Base-by-base conservation (phyloP, 2,329 filamentous ascomycete genomes). In the Penicillium concentricum region DNA sequence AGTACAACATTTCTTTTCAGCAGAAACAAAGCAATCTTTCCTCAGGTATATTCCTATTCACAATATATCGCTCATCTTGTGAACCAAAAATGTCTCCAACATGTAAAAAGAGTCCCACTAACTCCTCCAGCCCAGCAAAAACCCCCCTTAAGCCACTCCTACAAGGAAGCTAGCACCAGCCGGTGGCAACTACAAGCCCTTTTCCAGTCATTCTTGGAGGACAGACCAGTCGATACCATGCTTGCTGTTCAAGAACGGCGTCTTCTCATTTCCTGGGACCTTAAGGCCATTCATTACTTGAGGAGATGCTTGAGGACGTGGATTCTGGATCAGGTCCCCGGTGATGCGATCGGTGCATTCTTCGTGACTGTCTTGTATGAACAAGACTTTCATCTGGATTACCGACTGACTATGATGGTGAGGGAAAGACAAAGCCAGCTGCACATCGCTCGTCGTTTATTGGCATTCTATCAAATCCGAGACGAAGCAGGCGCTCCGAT, bases 281-380 rank as follows among this genome's bases (percentile, higher is more conserved):
- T 56, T 20, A 39, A 39, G 15, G 39, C 39, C 20, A 45, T 56
- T 16, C 24, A 37, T 16, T 35, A 51, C 39, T 9, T 56, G 30
- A 30, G 34, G 18, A 42, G 5, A 35, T 52, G 39, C 18, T 15
- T 56, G 15, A 30, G 26, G 39, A 7, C 8, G 5, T 56, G 53
- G 47, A 15, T 45, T 20, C 12, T 16, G 7, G 32, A 39, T 18
- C 18, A 44, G 10, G 26, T 56, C 39, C 53, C 53, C 12, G 47
- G 32, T 13, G 47, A 51, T 4, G 30, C 39, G 6, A 56, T 56
- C n/a, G 53, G 53, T 38, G 53, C 53, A 16, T 56, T 56, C 41
- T 47, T 56, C 10, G 41, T 51, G 15, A 38, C 4, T 2, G 16
- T 51, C 24, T 38, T 56, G 7, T 56, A 56, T 18, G 24, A 45